phyloP scores from a whole-genome alignment of 805 yeast genomes.

The Zygosaccharomyces lentus region DNA sequence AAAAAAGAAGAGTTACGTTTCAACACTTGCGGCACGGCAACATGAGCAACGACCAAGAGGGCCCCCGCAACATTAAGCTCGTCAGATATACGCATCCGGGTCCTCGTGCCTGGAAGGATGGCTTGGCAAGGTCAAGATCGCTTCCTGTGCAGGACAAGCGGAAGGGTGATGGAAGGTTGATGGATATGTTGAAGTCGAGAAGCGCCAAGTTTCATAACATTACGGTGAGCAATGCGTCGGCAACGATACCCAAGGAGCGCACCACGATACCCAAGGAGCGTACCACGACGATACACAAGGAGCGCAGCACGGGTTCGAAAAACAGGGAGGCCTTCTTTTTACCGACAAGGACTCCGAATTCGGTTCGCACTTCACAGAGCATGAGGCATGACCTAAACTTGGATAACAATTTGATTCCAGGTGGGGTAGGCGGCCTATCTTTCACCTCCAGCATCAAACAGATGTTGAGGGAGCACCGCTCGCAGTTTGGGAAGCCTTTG shows the following conservation, averaged over 20 bases:
- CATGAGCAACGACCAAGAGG: slow-evolving; percentile 2
- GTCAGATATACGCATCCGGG: slow-evolving; percentile 6
- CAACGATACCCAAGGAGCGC: background rate
- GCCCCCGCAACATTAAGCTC: slow-evolving; percentile 5
- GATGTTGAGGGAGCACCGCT: slow-evolving; percentile 4
- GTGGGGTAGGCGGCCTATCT: background rate
- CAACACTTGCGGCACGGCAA: background rate
- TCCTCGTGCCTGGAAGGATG: slow-evolving; percentile 4
- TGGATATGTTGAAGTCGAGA: slow-evolving; percentile 5
- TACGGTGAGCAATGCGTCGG: background rate
- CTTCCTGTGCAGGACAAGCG: slow-evolving; percentile 1
- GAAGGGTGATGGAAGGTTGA: slow-evolving; percentile 2
- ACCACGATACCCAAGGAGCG: background rate
- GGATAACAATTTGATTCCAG: background rate
- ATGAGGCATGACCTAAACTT: background rate
- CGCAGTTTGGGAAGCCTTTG: background rate
- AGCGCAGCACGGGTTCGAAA: background rate
- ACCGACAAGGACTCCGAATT: slow-evolving; percentile 2
- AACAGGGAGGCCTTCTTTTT: slow-evolving; percentile 1
- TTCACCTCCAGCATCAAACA: slow-evolving; percentile 1
- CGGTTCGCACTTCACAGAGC: background rate
- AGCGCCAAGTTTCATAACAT: slow-evolving; percentile 6
- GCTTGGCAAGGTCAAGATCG: slow-evolving; percentile 1
- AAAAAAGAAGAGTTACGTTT: background rate
- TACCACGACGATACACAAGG: background rate